Evolutionary conservation across 768 basidiomycete genomes (phyloP), one percentile per base, ranked within the genome.

Genomic region (Kwoniella sp.): DNA sequence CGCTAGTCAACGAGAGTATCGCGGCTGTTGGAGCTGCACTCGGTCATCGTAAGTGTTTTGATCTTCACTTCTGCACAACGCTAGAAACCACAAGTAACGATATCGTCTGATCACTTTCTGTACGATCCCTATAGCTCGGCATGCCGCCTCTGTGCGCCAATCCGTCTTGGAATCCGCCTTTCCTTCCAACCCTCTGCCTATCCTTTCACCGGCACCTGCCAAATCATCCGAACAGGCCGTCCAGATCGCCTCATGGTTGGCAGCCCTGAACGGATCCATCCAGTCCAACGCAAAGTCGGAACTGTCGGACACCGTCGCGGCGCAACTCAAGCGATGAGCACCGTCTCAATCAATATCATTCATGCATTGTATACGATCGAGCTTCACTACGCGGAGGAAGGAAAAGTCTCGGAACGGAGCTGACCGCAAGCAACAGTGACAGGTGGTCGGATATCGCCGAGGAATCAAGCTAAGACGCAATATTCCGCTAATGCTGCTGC

Each of bases 141-240:
- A 58, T 24, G 25, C 46, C 19, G 22, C 64, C 22, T 40, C 59
- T 13, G 27, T 52, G 17, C 33, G 49, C 17, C 59, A 54, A 10
- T 26, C 30, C 22, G 37, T 25, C 22, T 61, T 59, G 7, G 33
- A 44, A 4, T 33, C 55, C 10, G 17, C 29, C 19, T 54, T 64
- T 33, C 62, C 62, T 17, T 22, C 56, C 22, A 25, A 48, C 21
- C 55, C 62, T 26, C 37, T 64, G 13, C 62, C 62, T 13, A 52
- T 64, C 19, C 24, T 64, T 19, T 57, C 62, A 17, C 22, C 55
- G 19, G n/a, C 56, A 4, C 50, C 62, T 5, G n/a, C 62, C 36
- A 56, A 48, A 58, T 50, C 62, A 13, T 15, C 56, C 40, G 62
- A 56, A 30, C 62, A 64, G 37, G 62, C 62, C 46, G 50, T 58